Evolutionary conservation across 1,284 basidiomycete species (phyloP).

Genomic region (Polyporus tsugae): DNA sequence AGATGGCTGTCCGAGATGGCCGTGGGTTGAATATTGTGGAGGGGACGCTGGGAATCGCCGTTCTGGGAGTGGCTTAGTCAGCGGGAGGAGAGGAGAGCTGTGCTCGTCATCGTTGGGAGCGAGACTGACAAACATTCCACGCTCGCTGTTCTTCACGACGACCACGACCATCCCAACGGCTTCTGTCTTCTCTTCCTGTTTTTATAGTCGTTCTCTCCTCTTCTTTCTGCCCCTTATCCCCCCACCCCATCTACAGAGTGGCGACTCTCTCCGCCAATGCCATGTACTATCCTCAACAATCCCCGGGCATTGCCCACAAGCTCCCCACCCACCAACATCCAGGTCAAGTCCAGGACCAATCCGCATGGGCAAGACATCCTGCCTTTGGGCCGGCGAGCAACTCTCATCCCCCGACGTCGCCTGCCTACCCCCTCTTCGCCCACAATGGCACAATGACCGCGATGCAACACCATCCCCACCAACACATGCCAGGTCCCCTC

Average conservation of each 20-base stretch:
- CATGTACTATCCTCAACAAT: conserved; percentile 85
- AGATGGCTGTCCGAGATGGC: not conserved
- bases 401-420: conserved; percentile 70
- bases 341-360: conserved; percentile 63
- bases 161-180: conserved; percentile 38
- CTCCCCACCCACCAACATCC: conserved; percentile 60
- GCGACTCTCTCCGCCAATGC: conserved; percentile 49
- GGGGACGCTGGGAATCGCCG: conserved; percentile 11
- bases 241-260: conserved; percentile 28
- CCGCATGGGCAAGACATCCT: conserved; percentile 70
- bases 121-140: conserved; percentile 38
- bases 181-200: conserved; percentile 29
- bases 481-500: conserved; percentile 53
- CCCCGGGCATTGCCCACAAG: conserved; percentile 79
- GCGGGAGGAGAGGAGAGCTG: conserved; percentile 29
- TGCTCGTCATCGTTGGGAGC: conserved; percentile 40
- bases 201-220: conserved; percentile 32
- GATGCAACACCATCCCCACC: conserved; percentile 65
- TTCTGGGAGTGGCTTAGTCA: conserved; percentile 33
- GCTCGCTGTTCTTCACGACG: conserved; percentile 42
- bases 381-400: conserved; percentile 65
- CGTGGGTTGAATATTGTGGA: conserved; percentile 2
- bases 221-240: conserved; percentile 10
- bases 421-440: conserved; percentile 75
- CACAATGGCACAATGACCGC: conserved; percentile 59